phyloP scores from a whole-genome alignment of 345 rosid species.

The Orychophragmus violaceus region DNA sequence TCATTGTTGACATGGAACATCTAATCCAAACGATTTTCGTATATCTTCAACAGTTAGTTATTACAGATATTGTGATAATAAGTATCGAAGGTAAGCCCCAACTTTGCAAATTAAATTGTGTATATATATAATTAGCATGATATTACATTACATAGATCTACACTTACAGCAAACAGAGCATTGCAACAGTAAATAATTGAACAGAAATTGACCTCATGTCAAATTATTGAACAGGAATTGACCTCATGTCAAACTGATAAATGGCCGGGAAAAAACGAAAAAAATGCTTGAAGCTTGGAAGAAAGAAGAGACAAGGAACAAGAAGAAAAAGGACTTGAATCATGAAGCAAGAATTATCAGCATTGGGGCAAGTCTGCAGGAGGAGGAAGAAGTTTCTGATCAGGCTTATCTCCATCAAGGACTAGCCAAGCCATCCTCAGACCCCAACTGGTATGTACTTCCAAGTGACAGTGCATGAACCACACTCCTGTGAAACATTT shows the following conservation, averaged over 20 bases:
- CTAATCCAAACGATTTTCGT: too few species aligned
- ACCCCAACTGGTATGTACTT: neutral
- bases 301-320: neutral
- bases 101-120: neutral
- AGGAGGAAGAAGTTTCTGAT: neutral
- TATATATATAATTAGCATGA: neutral
- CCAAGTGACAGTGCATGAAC: neutral
- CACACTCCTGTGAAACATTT: neutral
- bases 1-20: neutral
- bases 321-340: neutral
- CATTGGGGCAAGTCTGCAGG: neutral
- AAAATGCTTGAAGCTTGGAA: neutral
- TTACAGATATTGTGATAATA: neutral
- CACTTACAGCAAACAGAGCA: neutral
- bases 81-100: neutral
- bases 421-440: neutral
- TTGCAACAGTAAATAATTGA: neutral
- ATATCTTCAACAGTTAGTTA: neutral
- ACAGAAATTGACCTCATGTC: neutral
- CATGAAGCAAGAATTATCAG: neutral
- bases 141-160: neutral
- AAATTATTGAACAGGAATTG: neutral
- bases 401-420: neutral
- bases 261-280: neutral
- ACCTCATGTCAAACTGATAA: neutral